Base-by-base conservation (phyloP, 139 green algal genomes). In the Medakamo hakoo region DNA sequence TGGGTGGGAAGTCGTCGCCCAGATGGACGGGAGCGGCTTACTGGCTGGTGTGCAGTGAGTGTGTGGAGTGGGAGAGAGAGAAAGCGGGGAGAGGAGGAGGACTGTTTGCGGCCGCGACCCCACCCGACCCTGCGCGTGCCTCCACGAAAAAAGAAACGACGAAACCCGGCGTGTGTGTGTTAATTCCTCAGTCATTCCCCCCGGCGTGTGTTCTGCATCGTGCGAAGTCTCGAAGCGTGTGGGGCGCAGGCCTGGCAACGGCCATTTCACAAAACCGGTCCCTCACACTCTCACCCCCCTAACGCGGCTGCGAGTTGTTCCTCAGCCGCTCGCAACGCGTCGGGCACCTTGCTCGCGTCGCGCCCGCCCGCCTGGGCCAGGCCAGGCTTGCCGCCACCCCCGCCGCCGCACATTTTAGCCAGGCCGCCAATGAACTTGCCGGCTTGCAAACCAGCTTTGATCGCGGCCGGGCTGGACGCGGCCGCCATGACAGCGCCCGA, bases 291-390 rank as follows among this genome's bases (percentile, higher is more conserved):
- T 62, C 59, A 32, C 24, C 22, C 9, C 40, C 9, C 40, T 68
- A 88, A 65, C 23, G 78, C 76, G 62, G 82, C 72, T 2, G 14
- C 49, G 57, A 84, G 63, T 63, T 82, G 75, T 25, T 60, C 32
- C 23, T 66, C 27, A 16, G 29, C 66, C 27, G 26, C 30, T 14
- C 18, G 70, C 26, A 85, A 60, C 18, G 79, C 79, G 26, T 77
- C 76, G 5, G 31, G 26, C 27, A 84, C 62, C 59, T 78, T 78
- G 28, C 63, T 68, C 0, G 79, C 74, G 59, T 89, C 80, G 69
- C 85, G 86, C 16, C 86, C 90, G 24, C 90, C 90, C 40, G 90
- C 89, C 64, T 95, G 88, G 2, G 90, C 90, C 26, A 95, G 69
- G 27, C 77, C 84, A 2, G 90, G 88, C 69, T 86, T 81, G 25